phyloP scores from a whole-genome alignment of 2,329 filamentous ascomycete genomes.

The Venturia carpophila region DNA sequence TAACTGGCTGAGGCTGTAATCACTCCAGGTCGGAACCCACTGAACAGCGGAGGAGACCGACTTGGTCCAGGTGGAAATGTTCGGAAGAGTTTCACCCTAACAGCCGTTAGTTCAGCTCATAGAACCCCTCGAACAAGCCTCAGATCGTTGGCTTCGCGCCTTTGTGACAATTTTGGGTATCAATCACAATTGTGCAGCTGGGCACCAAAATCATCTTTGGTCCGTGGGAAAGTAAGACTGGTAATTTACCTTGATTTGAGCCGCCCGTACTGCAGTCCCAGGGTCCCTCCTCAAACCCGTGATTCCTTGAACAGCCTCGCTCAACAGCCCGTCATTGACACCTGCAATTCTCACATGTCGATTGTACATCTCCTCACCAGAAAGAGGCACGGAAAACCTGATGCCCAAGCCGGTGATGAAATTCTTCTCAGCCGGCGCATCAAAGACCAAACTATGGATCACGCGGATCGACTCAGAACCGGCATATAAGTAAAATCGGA shows the following conservation, averaged over 20 bases:
- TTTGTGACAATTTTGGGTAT: neutral
- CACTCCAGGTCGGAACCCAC: conserved; percentile 53
- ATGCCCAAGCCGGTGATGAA: conserved; percentile 50
- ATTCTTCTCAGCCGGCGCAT: conserved; percentile 42
- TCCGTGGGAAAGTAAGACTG: too few species aligned
- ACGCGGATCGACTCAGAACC: conserved; percentile 48
- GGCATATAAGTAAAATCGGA: conserved; percentile 53
- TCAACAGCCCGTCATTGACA: conserved; percentile 47
- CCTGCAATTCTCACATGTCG: conserved; percentile 52
- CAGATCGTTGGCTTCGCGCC: neutral
- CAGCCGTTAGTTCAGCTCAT: neutral
- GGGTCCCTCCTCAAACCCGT: conserved; percentile 53
- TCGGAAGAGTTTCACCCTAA: neutral
- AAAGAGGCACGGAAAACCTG: conserved; percentile 48
- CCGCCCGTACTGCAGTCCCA: conserved; percentile 40
- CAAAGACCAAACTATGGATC: conserved; percentile 50
- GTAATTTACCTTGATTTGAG: conserved; percentile 35
- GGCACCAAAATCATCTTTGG: neutral
- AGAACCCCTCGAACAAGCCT: neutral
- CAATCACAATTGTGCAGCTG: neutral
- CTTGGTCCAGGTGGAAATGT: conserved; percentile 32
- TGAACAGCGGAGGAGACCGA: conserved; percentile 40
- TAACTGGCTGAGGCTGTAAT: conserved; percentile 50
- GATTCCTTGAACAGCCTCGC: conserved; percentile 52
- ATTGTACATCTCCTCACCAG: conserved; percentile 47